phyloP scores from a whole-genome alignment of 163 green algal species.

The Prototheca stagnorum region DNA sequence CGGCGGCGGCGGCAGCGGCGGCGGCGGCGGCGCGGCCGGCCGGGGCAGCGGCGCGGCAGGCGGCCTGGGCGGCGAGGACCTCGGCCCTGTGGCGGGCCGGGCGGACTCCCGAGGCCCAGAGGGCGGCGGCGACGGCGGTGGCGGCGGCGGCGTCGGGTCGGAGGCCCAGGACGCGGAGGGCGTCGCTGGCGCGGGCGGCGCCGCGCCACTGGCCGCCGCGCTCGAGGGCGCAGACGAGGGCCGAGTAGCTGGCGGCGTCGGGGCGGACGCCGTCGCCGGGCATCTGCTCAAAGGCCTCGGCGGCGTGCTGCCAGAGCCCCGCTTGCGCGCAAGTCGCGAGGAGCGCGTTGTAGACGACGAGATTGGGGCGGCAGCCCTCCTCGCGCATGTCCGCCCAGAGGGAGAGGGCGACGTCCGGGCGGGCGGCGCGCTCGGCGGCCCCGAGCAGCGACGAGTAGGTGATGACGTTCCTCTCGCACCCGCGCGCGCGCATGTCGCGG shows the following conservation, averaged over 20 bases:
- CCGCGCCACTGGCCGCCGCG: constrained; percentile 51
- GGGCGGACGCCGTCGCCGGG: constrained; percentile 40
- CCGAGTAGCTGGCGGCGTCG: constrained; percentile 60
- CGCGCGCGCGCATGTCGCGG: constrained; percentile 31
- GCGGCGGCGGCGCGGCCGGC: no score
- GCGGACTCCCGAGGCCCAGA: no score
- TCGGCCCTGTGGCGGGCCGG: no score
- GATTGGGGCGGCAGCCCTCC: constrained; percentile 59
- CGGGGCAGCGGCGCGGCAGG: no score
- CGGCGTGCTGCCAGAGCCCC: constrained; percentile 45
- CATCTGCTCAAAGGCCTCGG: constrained; percentile 58
- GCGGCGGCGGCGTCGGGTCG: constrained; percentile 49
- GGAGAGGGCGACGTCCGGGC: constrained; percentile 38
- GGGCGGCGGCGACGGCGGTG: no score
- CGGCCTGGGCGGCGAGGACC: no score
- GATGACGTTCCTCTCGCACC: constrained; percentile 58
- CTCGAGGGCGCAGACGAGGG: constrained; percentile 41
- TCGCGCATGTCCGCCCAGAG: constrained; percentile 33
- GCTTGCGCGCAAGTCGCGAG: constrained; percentile 55
- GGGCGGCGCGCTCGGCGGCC: constrained; percentile 34
- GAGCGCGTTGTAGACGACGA: constrained; percentile 65
- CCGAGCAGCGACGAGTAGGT: constrained; percentile 45
- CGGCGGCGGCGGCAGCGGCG: no score
- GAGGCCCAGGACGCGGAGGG: constrained; percentile 26
- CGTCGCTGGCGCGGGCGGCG: constrained; percentile 22